Base-by-base conservation (phyloP, 1,284 basidiomycete genomes). In the Boletellus deceptivus region DNA sequence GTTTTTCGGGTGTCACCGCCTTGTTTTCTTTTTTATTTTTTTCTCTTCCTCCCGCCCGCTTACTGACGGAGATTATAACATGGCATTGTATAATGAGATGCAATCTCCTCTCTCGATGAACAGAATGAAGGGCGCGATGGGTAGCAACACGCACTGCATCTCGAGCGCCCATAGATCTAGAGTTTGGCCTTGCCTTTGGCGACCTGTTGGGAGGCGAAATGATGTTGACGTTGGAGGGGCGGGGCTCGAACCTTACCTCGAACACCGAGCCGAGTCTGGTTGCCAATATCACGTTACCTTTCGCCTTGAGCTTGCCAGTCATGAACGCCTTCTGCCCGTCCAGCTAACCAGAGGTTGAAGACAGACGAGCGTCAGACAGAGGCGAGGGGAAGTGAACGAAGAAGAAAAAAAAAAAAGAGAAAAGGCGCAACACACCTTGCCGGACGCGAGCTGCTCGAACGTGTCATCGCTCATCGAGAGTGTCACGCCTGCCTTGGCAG, bases 271-370 rank as follows among this genome's bases (percentile, higher is more conserved):
- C 86, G 43, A 96, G 87, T 72, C 95, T 96, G 35, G 91, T 93
- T 7, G 90, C 89, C 52, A 92, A 78, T 89, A 92, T 91, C 69
- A 91, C 84, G 71, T 92, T 92, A 45, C 89, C 89, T 67, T 82
- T 86, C 16, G 86, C 86, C 78, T 89, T 89, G 53, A 96, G 79
- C 66, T 91, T 90, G 18, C 93, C 93, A 14, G 89, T 91, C 89
- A 95, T 92, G 76, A 93, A 95, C 20, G 91, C 92, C 70, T 93
- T 94, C 70, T 97, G 94, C 9, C 91, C 93, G 61, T 91, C 87
- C 29, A 86, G 72, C 86, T 88, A 56, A 46, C 14, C 9, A 14
- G 5, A 29, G 4, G 7, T 37, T 22, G 29, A 31, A 31, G 29
- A 31, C 29, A 14, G 14, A 14, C 13, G 13, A 16, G 38, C 20